phyloP scores from a whole-genome alignment of 768 basidiomycete species.

The Boletus barrowsii region DNA sequence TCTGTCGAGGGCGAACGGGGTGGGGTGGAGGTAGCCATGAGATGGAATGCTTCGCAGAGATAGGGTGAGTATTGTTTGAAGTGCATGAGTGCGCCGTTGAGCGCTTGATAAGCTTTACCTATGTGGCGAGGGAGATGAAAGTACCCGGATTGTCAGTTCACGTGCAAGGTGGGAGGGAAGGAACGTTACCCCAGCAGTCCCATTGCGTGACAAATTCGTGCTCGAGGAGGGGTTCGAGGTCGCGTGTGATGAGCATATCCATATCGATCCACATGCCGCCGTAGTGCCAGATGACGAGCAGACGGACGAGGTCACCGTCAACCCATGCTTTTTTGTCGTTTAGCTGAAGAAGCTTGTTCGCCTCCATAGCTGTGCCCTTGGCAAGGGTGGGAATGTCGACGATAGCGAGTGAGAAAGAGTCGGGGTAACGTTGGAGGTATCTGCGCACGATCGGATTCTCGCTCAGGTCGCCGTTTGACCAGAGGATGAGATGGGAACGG shows the following conservation, averaged over 20 bases:
- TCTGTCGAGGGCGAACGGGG: constrained; percentile 82
- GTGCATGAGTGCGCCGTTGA: constrained; percentile 95
- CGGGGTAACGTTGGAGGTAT: constrained; percentile 64
- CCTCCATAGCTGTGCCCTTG: constrained; percentile 71
- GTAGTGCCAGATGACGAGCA: constrained; percentile 82
- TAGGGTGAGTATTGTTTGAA: constrained; percentile 90
- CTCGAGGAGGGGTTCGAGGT: constrained; percentile 81
- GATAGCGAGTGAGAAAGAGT: constrained; percentile 62
- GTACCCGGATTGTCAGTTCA: constrained; percentile 1
- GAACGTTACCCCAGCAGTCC: constrained; percentile 86
- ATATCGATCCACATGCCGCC: constrained; percentile 98
- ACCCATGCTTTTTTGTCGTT: constrained; percentile 85
- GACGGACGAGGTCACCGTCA: constrained; percentile 88
- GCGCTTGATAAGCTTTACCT: constrained; percentile 73
- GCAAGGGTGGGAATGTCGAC: constrained; percentile 71
- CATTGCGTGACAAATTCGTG: constrained; percentile 97
- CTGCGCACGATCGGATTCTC: constrained; percentile 52
- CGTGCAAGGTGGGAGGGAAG: neutral
- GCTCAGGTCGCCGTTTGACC: constrained; percentile 84
- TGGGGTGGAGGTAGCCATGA: constrained; percentile 73
- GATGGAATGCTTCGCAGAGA: constrained; percentile 93
- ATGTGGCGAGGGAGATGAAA: neutral
- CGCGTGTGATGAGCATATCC: constrained; percentile 89
- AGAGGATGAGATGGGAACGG: constrained; percentile 72
- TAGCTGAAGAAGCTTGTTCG: constrained; percentile 54